Percentiles rank a stretch among this genome's conserved stretches.
phyloP scores from a whole-genome alignment of 2,329 filamentous ascomycete genomes.

The Endoconidiophora laricicola region DNA sequence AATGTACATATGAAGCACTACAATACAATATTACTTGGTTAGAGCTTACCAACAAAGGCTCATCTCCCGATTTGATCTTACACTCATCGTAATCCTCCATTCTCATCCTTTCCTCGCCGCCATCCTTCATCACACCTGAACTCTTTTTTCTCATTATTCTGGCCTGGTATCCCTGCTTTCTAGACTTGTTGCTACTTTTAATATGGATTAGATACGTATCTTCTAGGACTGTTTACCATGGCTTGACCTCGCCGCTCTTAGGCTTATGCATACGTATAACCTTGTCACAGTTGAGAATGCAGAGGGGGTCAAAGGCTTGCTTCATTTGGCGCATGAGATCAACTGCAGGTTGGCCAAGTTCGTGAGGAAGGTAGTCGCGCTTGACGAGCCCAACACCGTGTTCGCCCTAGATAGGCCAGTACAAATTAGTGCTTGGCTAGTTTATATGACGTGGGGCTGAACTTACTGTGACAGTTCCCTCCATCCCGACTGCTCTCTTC shows the following conservation, averaged over 20 bases:
- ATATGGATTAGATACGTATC: too few relatives aligned
- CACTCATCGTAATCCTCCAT: too few relatives aligned
- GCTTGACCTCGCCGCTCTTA: constrained; percentile 26
- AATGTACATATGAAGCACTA: constrained; percentile 1
- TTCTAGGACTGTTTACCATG: constrained; percentile 23
- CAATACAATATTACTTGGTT: background rate
- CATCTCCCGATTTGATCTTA: too few relatives aligned
- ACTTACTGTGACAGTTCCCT: constrained; percentile 60
- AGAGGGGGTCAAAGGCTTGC: constrained; percentile 61
- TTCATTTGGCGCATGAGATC: constrained; percentile 80
- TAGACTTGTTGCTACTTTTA: background rate
- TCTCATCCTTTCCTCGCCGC: background rate
- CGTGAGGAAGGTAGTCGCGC: constrained; percentile 65
- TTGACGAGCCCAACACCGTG: constrained; percentile 75
- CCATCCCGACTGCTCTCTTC: constrained; percentile 67
- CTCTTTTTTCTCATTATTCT: background rate
- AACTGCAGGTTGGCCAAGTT: constrained; percentile 57
- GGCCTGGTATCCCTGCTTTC: background rate
- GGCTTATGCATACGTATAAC: constrained; percentile 42
- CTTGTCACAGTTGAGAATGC: constrained; percentile 53
- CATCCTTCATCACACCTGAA: background rate
- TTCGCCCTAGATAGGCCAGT: constrained; percentile 38
- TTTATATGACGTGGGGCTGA: background rate
- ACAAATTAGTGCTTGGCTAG: background rate
- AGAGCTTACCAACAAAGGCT: too few relatives aligned